A percentile compares a stretch with the other conserved stretches of the same genome.
Evolutionary conservation across 306 rosid genomes (phyloP).

Genomic region (Lathyrus tuberosus): DNA sequence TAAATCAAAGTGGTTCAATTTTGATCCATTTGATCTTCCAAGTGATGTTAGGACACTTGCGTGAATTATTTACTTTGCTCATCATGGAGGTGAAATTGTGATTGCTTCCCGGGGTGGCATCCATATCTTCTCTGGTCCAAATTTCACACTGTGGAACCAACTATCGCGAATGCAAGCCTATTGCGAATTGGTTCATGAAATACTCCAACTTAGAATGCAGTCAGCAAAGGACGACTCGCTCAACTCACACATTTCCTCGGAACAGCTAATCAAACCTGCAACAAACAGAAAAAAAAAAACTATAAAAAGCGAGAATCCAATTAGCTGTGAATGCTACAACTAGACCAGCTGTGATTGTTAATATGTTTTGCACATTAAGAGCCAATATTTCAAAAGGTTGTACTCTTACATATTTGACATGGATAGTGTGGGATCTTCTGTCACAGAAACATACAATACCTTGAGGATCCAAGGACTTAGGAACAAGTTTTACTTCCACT

Average conservation of each 20-base stretch:
- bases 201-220: too few species aligned
- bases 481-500: slow-evolving; percentile 91
- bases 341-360: too few species aligned
- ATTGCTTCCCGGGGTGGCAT: slow-evolving; percentile 98
- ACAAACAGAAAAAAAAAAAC: too few species aligned
- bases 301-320: too few species aligned
- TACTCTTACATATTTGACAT: slow-evolving; percentile 78
- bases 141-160: slow-evolving; percentile 79
- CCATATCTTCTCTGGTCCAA: slow-evolving; percentile 95
- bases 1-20: slow-evolving; percentile 66
- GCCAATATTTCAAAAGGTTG: slow-evolving; percentile 76
- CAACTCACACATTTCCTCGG: too few species aligned
- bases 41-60: slow-evolving; percentile 99
- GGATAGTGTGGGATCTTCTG: slow-evolving; percentile 54
- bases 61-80: slow-evolving; percentile 89
- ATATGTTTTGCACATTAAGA: too few species aligned
- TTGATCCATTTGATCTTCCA: slow-evolving; percentile 98
- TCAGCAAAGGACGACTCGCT: too few species aligned
- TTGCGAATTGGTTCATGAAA: too few species aligned
- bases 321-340: too few species aligned
- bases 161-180: too few species aligned
- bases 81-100: slow-evolving; percentile 99
- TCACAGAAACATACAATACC: slow-evolving; percentile 59
- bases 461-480: slow-evolving; percentile 84
- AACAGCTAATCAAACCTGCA: too few species aligned